Evolutionary conservation across 306 rosid species (phyloP).

Genomic region (Quercus cerris): DNA sequence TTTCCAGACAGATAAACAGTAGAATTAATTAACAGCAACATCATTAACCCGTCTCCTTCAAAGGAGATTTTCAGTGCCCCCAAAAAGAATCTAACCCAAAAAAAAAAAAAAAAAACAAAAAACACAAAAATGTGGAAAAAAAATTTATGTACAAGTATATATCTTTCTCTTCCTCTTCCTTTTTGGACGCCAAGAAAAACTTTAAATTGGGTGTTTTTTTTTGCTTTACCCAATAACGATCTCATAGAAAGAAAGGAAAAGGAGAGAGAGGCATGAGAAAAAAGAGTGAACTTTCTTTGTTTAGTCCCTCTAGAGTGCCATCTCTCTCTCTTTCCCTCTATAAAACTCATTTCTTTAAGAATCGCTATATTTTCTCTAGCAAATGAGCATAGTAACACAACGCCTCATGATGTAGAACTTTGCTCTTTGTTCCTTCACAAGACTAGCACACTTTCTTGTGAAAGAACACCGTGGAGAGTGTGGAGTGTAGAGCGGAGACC

Average conservation of each 20-base stretch:
- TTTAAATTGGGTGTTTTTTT: too few species aligned
- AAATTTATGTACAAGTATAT: conserved; percentile 26
- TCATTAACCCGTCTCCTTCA: conserved; percentile 21
- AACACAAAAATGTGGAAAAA: not conserved
- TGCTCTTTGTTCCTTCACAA: conserved; percentile 1
- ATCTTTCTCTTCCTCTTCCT: conserved; percentile 20
- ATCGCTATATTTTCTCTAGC: conserved; percentile 1
- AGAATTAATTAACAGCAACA: conserved; percentile 22
- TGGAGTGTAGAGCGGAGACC: too few species aligned
- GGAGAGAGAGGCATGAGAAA: not conserved
- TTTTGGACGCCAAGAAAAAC: not conserved
- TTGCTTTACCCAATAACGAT: too few species aligned
- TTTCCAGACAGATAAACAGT: conserved; percentile 11
- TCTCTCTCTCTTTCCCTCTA: not conserved
- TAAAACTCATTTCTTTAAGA: conserved; percentile 1
- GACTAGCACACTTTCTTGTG: not conserved
- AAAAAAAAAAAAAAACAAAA: conserved; percentile 1
- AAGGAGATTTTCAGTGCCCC: conserved; percentile 15
- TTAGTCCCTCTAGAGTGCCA: not conserved
- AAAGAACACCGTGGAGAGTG: not conserved
- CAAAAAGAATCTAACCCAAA: not conserved
- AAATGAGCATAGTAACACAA: conserved; percentile 1
- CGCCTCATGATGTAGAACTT: not conserved
- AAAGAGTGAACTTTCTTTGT: conserved; percentile 13
- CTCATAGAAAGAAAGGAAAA: too few species aligned